Conservation (phyloP, 23 red algal genomes). For the Agarophyton chilense region DNA sequence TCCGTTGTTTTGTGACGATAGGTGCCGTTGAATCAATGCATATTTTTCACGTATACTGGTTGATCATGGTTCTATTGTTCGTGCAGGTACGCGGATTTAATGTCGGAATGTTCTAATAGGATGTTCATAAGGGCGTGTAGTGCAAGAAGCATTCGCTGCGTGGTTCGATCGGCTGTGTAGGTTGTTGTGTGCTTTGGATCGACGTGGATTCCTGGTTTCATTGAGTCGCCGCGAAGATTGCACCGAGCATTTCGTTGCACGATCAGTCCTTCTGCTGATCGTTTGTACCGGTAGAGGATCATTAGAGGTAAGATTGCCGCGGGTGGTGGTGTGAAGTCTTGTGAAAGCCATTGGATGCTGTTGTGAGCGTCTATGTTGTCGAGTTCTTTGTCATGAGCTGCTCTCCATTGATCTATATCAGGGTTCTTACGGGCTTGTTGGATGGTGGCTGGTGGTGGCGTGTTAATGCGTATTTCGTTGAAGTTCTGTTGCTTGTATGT, state of each 20-base stretch:
- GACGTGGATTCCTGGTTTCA: not conserved
- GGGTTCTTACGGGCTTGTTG: not conserved
- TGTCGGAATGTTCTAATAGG: not conserved
- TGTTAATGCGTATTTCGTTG: not conserved
- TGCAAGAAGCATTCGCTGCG: not conserved
- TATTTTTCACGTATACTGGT: not conserved
- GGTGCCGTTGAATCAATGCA: not conserved
- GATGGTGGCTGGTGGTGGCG: not conserved
- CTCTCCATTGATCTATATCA: not conserved
- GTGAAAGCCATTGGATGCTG: not conserved
- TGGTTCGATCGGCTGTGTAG: not conserved
- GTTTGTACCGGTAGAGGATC: not conserved
- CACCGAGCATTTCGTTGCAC: not conserved
- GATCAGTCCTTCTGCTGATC: not conserved
- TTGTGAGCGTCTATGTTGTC: not conserved
- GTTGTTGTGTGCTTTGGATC: constrained; percentile 20
- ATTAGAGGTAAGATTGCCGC: not conserved
- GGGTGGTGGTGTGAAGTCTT: not conserved
- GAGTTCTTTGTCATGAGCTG: not conserved
- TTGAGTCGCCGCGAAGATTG: not conserved
- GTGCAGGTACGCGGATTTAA: constrained; percentile 1
- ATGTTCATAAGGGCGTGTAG: not conserved
- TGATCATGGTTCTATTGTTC: not conserved
- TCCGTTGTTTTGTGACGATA: not conserved
- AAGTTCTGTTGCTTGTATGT: not conserved